These are phyloP conservation scores for Cruciata laevipes DNA, from an alignment of 257 asterid species.

Conservation along the genomic window DNA sequence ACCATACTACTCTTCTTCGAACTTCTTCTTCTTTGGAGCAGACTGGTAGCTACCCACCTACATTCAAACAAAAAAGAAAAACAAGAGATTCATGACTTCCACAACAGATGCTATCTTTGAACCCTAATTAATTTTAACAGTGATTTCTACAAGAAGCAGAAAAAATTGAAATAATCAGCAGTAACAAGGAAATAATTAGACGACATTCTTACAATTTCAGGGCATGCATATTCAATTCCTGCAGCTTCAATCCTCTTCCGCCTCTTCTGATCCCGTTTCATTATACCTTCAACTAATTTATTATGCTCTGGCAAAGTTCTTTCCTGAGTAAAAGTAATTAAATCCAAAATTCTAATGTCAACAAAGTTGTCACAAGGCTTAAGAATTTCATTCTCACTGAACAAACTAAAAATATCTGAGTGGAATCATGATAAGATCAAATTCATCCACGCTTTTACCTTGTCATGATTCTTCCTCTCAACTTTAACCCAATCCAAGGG, in stretches of 20 bases:
- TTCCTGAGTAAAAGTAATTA: slow-evolving; percentile 38
- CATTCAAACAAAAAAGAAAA: background rate
- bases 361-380: background rate
- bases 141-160: background rate
- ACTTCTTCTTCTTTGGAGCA: slow-evolving; percentile 72
- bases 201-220: slow-evolving; percentile 56
- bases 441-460: slow-evolving; percentile 35
- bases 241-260: slow-evolving; percentile 75
- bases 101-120: background rate
- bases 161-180: background rate
- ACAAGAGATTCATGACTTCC: no score
- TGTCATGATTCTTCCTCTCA: slow-evolving; percentile 71
- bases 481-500: slow-evolving; percentile 68
- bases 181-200: background rate
- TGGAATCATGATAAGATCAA: background rate
- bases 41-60: slow-evolving; percentile 59
- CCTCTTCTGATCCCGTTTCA: slow-evolving; percentile 61
- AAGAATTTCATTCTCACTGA: background rate
- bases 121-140: background rate
- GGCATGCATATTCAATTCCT: slow-evolving; percentile 80
- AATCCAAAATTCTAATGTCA: background rate
- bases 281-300: slow-evolving; percentile 49
- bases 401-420: background rate
- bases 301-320: slow-evolving; percentile 59
- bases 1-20: slow-evolving; percentile 36